Evolutionary conservation across 2,329 filamentous ascomycete species (phyloP).

Genomic region (Microascus cirrosus): DNA sequence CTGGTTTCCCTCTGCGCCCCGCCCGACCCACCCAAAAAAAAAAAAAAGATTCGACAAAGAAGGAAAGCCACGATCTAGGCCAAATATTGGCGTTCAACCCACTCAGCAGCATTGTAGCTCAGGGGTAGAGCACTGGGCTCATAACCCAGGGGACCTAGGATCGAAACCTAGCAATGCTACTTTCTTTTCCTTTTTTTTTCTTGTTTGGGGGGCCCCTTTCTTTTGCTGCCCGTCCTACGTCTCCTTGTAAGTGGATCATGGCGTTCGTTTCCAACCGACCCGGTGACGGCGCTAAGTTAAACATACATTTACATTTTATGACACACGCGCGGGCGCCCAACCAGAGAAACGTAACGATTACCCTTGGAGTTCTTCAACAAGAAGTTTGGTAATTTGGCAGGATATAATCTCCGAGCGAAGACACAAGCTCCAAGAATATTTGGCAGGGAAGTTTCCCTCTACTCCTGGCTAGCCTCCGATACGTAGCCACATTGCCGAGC

Average conservation of each 20-base stretch:
- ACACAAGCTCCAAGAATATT: background rate
- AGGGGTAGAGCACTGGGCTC: background rate
- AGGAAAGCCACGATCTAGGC: background rate
- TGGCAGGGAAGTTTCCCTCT: background rate
- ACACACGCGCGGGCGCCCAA: too few relatives aligned
- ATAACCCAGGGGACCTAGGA: background rate
- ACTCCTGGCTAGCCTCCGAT: too few relatives aligned
- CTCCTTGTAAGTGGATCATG: too few relatives aligned
- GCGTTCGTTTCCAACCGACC: too few relatives aligned
- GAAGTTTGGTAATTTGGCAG: background rate
- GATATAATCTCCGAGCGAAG: background rate
- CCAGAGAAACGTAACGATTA: too few relatives aligned
- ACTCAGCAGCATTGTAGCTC: background rate
- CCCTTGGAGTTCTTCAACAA: background rate
- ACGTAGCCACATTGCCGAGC: too few relatives aligned
- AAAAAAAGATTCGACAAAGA: background rate
- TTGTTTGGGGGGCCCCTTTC: background rate
- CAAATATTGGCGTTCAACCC: background rate
- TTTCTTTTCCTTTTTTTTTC: background rate
- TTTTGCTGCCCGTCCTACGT: background rate
- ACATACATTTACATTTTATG: too few relatives aligned
- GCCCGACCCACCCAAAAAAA: background rate
- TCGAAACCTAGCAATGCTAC: background rate
- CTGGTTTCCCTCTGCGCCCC: background rate
- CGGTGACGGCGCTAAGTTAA: too few relatives aligned